Evolutionary conservation across 164 flowering plant genomes (phyloP).

Genomic region (Cinnamomum micranthum): DNA sequence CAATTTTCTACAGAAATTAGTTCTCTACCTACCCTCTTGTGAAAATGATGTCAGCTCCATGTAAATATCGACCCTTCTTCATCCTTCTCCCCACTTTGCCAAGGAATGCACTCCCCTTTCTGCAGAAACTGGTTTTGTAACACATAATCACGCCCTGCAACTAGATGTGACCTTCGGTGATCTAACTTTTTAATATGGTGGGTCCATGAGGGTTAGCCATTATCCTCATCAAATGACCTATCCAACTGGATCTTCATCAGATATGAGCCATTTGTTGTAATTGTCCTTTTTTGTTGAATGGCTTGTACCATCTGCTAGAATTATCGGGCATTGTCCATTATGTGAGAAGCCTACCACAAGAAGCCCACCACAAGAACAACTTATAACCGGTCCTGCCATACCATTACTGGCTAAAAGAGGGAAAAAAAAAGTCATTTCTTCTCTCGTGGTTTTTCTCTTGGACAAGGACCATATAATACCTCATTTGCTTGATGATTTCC

Average conservation of each 20-base stretch:
- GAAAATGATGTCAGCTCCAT: neutral
- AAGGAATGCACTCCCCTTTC: neutral
- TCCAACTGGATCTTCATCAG: neutral
- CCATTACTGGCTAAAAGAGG: too few species aligned
- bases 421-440: neutral
- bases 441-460: neutral
- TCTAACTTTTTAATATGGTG: neutral
- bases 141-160: neutral
- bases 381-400: too few species aligned
- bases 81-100: neutral
- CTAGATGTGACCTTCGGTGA: neutral
- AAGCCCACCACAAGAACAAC: neutral
- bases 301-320: neutral
- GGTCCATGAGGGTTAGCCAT: neutral
- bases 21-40: too few species aligned
- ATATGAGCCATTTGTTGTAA: neutral
- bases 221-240: neutral
- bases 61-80: neutral
- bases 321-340: neutral
- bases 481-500: neutral
- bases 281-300: neutral
- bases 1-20: too few species aligned
- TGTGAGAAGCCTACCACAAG: too few species aligned
- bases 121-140: neutral
- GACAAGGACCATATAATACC: neutral